These are phyloP conservation scores for Ogataea thermomethanolica DNA, from an alignment of 805 yeast species.

Conservation along the genomic window DNA sequence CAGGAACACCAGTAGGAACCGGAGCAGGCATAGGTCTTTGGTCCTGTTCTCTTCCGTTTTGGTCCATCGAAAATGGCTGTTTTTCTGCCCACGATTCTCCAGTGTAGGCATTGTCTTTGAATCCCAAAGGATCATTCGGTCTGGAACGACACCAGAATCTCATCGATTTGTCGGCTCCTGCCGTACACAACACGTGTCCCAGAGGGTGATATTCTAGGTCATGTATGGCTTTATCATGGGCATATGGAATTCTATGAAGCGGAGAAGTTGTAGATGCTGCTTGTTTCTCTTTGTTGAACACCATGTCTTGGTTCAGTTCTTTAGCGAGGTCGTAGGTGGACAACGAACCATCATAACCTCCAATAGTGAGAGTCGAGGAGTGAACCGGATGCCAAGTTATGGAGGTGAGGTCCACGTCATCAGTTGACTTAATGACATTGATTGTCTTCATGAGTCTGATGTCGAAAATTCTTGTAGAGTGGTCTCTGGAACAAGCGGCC, in stretches of 20 bases:
- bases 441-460: slow-evolving; percentile 79
- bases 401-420: slow-evolving; percentile 80
- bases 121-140: slow-evolving; percentile 83
- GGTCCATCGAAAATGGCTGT: slow-evolving; percentile 19
- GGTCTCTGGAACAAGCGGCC: slow-evolving; percentile 86
- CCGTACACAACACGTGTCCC: slow-evolving; percentile 88
- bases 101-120: slow-evolving; percentile 77
- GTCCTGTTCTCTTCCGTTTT: slow-evolving; percentile 8
- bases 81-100: slow-evolving; percentile 31
- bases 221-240: slow-evolving; percentile 92
- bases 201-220: slow-evolving; percentile 89
- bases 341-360: slow-evolving; percentile 86
- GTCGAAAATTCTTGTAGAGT: slow-evolving; percentile 84
- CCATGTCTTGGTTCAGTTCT: slow-evolving; percentile 37
- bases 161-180: slow-evolving; percentile 90
- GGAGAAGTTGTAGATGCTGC: slow-evolving; percentile 27
- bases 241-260: slow-evolving; percentile 71
- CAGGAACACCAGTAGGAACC: slow-evolving; percentile 2
- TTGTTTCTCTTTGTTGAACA: slow-evolving; percentile 14
- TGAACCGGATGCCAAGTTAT: slow-evolving; percentile 93
- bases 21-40: not conserved
- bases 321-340: slow-evolving; percentile 68
- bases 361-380: slow-evolving; percentile 72
- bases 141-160: slow-evolving; percentile 93
- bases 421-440: slow-evolving; percentile 61